phyloP scores from a whole-genome alignment of 2,329 filamentous ascomycete genomes.

The Beauveria scarabaeidicola region DNA sequence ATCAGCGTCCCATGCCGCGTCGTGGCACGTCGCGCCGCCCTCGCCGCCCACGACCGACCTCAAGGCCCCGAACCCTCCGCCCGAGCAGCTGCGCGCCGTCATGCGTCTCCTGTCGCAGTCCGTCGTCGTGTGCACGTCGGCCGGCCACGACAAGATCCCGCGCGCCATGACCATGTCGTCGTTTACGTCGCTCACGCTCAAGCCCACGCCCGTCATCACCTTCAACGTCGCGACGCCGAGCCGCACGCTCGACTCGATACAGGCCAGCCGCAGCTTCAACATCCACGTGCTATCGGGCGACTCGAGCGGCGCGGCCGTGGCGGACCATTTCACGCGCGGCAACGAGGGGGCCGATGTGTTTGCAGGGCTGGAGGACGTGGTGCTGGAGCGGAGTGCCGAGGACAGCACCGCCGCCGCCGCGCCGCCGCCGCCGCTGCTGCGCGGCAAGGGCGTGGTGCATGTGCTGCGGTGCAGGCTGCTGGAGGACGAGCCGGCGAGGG shows the following conservation, averaged over 20 bases:
- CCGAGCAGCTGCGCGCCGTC: constrained; percentile 41
- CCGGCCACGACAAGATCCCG: constrained; percentile 27
- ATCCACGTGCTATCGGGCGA: constrained; percentile 46
- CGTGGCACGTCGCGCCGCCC: constrained; percentile 24
- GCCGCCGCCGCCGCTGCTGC: constrained; percentile 34
- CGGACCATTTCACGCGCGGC: constrained; percentile 43
- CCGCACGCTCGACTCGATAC: constrained; percentile 45
- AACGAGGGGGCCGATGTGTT: constrained; percentile 34
- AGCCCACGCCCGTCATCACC: constrained; percentile 42
- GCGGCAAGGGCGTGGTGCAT: constrained; percentile 44
- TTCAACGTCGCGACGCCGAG: constrained; percentile 52
- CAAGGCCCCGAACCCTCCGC: constrained; percentile 23
- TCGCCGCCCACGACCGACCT: constrained; percentile 28
- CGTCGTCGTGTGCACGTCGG: constrained; percentile 45
- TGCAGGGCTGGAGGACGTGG: constrained; percentile 24
- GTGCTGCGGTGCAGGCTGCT: constrained; percentile 36
- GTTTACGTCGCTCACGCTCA: constrained; percentile 46
- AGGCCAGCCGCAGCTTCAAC: constrained; percentile 38
- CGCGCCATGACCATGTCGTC: constrained; percentile 53
- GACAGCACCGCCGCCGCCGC: not conserved
- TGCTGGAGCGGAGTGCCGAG: constrained; percentile 9
- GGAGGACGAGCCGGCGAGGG: constrained; percentile 28
- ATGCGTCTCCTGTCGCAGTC: constrained; percentile 48
- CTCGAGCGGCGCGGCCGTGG: constrained; percentile 37
- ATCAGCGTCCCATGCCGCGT: not conserved